Base-by-base conservation (phyloP, 1,284 basidiomycete genomes). In the Vanrija sp. region DNA sequence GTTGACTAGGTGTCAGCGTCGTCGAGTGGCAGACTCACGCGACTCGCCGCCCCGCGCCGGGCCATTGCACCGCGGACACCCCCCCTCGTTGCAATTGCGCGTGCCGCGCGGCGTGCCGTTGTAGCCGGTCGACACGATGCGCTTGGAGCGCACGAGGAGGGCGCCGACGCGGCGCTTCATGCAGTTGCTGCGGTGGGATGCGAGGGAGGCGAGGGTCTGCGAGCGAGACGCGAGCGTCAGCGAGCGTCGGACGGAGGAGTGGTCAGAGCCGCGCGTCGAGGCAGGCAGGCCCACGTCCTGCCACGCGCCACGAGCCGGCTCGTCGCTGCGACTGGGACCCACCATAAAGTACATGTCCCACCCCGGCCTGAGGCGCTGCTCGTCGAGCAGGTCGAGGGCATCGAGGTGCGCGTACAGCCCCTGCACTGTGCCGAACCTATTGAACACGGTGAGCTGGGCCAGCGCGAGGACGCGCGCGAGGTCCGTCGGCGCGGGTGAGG, bases 321-420 rank as follows among this genome's bases (percentile, higher is more conserved):
- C n/a, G n/a, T n/a, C n/a, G n/a, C n/a, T n/a, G n/a, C n/a, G n/a
- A n/a, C n/a, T n/a, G n/a, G n/a, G n/a, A 65, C 81, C 54, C 58
- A 85, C 88, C 93, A 96, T 97, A 71, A 97, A 97, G 77, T 97
- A 97, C 0, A 85, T 84, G 72, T 97, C 93, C 93, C 93, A 97
- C 8, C 83, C 82, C 0, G 93, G 93, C 36, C 93, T 80, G 35
- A 96, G 75, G 47, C 88, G 82, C 62, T 88, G 84, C 7, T 81
- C 76, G 65, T 92, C 82, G 19, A 84, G 66, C 5, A 94, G 73
- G 66, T 94, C 80, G 27, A 96, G 66, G 0, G 77, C 64, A 51
- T 86, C 83, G 1, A 97, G 78, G 65, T 93, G 79, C 9, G 71
- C 62, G 63, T 86, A 77, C 0, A 98, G 77, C 2, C 77, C 79